A percentile compares a stretch with the other conserved stretches of the same genome.
phyloP scores from a whole-genome alignment of 139 green algal genomes.

The Chlorella ohadii region DNA sequence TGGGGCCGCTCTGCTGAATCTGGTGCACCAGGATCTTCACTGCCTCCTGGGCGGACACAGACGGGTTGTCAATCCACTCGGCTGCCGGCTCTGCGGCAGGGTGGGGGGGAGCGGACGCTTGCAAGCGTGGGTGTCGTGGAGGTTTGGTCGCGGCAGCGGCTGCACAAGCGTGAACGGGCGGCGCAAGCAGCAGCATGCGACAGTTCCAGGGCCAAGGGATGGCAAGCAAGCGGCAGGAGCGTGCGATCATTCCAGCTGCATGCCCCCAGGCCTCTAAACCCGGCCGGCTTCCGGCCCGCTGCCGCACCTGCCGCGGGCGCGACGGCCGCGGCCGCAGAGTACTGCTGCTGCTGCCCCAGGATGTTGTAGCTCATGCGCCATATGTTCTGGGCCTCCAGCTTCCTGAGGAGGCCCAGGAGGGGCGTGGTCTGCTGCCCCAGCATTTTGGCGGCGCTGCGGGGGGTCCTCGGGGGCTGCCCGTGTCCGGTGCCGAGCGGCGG shows the following conservation, averaged over 20 bases:
- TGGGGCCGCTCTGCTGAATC: constrained; percentile 40
- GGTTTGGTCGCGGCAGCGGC: too few species aligned
- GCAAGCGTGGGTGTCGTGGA: too few species aligned
- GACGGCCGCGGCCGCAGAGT: background rate
- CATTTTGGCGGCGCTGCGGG: background rate
- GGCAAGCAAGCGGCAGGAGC: background rate
- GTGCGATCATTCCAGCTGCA: background rate
- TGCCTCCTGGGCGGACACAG: constrained; percentile 39
- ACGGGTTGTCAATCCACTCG: constrained; percentile 43
- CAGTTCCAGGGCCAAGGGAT: background rate
- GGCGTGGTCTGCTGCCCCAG: constrained; percentile 16
- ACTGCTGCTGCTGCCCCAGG: constrained; percentile 17
- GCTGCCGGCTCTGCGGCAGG: background rate
- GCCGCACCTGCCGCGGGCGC: background rate
- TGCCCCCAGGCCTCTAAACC: background rate
- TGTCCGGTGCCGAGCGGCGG: too few species aligned
- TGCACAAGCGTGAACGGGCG: too few species aligned
- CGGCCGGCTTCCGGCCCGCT: background rate
- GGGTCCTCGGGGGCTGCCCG: too few species aligned
- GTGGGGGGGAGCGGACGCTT: too few species aligned
- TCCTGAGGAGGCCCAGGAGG: constrained; percentile 35
- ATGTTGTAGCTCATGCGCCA: constrained; percentile 43
- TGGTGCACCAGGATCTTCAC: constrained; percentile 49
- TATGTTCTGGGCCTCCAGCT: constrained; percentile 49
- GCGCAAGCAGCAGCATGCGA: background rate